Conservation (phyloP, 371 early-diverging fungal species). For the Syncephalis plumigaleata region DNA sequence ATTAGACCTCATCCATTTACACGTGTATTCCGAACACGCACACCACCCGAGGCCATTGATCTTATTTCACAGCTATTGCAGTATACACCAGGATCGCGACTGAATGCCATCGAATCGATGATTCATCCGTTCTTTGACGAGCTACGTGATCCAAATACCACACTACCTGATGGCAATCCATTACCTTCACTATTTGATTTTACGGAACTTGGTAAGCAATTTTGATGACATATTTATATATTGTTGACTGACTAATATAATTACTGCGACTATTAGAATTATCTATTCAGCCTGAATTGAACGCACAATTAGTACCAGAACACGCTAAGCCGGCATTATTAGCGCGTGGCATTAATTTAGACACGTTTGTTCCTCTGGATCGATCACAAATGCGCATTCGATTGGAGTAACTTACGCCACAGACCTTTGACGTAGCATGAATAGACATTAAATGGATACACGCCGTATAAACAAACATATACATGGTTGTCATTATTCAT, state of each 20-base stretch:
- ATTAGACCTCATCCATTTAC: conserved; percentile 86
- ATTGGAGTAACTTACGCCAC: background rate
- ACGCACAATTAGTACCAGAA: conserved; percentile 43
- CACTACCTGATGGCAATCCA: conserved; percentile 56
- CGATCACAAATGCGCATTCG: background rate
- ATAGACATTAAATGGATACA: too few species aligned
- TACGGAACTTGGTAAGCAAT: conserved; percentile 43
- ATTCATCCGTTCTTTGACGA: conserved; percentile 95
- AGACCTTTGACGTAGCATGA: too few species aligned
- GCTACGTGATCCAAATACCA: conserved; percentile 65
- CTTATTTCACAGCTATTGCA: conserved; percentile 76
- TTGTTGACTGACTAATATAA: background rate
- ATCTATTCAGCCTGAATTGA: conserved; percentile 60
- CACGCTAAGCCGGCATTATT: conserved; percentile 37
- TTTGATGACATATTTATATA: background rate
- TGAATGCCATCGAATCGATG: conserved; percentile 90
- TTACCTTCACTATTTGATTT: conserved; percentile 88
- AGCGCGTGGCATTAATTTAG: conserved; percentile 7
- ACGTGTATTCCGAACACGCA: conserved; percentile 70
- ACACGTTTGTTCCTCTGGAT: background rate
- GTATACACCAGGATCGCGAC: conserved; percentile 84
- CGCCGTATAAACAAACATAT: too few species aligned
- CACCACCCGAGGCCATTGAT: conserved; percentile 75
- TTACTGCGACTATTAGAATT: conserved; percentile 26
- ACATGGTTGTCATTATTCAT: too few species aligned